Conservation (phyloP, 2,329 filamentous ascomycete genomes). For the Balansia obtecta region DNA sequence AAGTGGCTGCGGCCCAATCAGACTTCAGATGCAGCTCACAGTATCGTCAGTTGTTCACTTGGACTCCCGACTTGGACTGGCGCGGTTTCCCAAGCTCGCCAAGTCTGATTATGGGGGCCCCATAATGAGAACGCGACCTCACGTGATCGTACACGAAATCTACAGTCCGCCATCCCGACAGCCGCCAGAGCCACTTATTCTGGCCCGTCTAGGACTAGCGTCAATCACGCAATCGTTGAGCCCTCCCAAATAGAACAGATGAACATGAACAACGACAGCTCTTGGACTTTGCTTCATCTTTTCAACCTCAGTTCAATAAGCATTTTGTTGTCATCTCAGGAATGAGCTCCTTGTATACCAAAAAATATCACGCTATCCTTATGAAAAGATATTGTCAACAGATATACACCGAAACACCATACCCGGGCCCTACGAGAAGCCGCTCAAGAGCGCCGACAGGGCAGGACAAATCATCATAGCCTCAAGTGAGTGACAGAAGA, state of each 20-base stretch:
- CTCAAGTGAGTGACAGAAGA: not conserved
- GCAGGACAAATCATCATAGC: not conserved
- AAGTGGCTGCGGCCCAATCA: not conserved
- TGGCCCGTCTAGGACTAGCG: conserved; percentile 14
- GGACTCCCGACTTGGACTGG: not conserved
- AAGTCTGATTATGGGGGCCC: not conserved
- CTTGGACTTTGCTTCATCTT: conserved; percentile 6
- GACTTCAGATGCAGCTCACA: not conserved
- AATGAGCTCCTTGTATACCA: conserved; percentile 11
- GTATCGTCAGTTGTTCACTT: not conserved
- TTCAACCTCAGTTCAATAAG: conserved; percentile 11
- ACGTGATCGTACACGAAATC: not conserved
- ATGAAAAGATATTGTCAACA: conserved; percentile 1
- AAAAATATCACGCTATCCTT: conserved; percentile 9
- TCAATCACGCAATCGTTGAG: conserved; percentile 21
- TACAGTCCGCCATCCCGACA: not conserved
- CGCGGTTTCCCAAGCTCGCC: not conserved
- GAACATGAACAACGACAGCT: conserved; percentile 10
- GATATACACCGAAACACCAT: not conserved
- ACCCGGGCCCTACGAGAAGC: not conserved
- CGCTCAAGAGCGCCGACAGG: not conserved
- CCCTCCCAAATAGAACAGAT: conserved; percentile 10
- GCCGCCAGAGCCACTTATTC: conserved; percentile 1
- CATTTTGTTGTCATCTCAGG: conserved; percentile 4
- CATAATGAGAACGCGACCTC: not conserved